Percentiles rank a stretch among this genome's conserved stretches.
Evolutionary conservation across 352 stramenopile species (phyloP).

Genomic region (Globisporangium nagaii): DNA sequence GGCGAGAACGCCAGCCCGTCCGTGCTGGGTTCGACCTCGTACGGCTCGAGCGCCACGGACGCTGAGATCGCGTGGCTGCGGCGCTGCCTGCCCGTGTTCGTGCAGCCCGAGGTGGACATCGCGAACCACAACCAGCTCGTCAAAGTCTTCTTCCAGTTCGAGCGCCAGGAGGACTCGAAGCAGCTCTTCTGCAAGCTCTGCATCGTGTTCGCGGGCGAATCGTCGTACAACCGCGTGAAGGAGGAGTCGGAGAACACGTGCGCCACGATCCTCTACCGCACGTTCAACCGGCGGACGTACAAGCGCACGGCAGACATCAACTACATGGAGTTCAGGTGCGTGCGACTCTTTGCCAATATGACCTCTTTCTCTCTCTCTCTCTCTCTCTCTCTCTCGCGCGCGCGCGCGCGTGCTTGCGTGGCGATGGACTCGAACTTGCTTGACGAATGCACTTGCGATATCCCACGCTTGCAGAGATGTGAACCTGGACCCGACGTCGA

Average conservation of each 20-base stretch:
- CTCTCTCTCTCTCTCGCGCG: constrained; percentile 4
- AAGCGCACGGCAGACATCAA: constrained; percentile 88
- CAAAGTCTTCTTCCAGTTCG: constrained; percentile 81
- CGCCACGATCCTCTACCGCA: constrained; percentile 76
- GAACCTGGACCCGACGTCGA: constrained; percentile 38
- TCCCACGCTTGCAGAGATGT: constrained; percentile 56
- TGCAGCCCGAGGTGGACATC: constrained; percentile 81
- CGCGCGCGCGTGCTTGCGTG: too few relatives aligned
- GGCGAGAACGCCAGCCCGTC: constrained; percentile 22
- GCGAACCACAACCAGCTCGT: constrained; percentile 76
- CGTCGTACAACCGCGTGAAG: constrained; percentile 77
- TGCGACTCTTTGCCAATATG: not conserved
- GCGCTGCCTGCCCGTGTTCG: constrained; percentile 76
- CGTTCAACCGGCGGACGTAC: constrained; percentile 82
- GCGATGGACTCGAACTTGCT: too few relatives aligned
- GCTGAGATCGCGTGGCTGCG: constrained; percentile 70
- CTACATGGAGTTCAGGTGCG: constrained; percentile 81
- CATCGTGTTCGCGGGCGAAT: constrained; percentile 77
- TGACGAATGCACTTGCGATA: too few relatives aligned
- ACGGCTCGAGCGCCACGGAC: constrained; percentile 22
- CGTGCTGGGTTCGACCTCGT: constrained; percentile 12
- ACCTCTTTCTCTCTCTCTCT: not conserved
- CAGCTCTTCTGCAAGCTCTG: constrained; percentile 72
- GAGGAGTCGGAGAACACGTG: constrained; percentile 70
- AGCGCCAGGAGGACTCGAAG: constrained; percentile 43